Percentiles rank a stretch among this genome's conserved stretches.
Conservation (phyloP, 2,329 filamentous ascomycete genomes). For the Purpureocillium takamizusanense region DNA sequence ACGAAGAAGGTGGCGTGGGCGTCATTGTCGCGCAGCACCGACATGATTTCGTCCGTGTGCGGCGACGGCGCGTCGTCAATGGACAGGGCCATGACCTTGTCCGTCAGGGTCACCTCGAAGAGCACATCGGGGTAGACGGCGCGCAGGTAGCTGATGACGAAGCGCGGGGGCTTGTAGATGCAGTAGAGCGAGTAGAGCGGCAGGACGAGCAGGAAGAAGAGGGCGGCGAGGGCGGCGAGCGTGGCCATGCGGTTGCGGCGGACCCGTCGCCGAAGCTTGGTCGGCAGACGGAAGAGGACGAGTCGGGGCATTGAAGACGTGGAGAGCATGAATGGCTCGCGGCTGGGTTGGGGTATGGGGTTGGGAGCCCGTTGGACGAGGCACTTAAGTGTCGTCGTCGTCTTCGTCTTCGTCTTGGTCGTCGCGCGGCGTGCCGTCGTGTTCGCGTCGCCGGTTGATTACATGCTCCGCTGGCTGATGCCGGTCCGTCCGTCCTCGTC, state of each 20-base stretch:
- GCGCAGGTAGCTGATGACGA: conserved; percentile 62
- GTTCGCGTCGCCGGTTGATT: too few relatives aligned
- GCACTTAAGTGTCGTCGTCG: too few relatives aligned
- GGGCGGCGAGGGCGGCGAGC: conserved; percentile 30
- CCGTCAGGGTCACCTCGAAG: conserved; percentile 52
- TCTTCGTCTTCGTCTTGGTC: too few relatives aligned
- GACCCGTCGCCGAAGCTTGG: conserved; percentile 46
- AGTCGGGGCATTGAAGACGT: conserved; percentile 25
- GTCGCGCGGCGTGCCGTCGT: too few relatives aligned
- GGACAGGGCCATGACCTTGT: conserved; percentile 69
- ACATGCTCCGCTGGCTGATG: too few relatives aligned
- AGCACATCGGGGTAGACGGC: conserved; percentile 69
- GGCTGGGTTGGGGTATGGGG: too few relatives aligned
- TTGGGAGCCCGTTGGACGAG: neutral
- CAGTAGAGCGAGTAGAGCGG: conserved; percentile 47
- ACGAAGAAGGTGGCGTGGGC: conserved; percentile 82
- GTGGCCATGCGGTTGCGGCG: conserved; percentile 51
- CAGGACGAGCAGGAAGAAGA: conserved; percentile 24
- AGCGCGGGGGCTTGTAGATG: conserved; percentile 72
- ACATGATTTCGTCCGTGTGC: conserved; percentile 61
- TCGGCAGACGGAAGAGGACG: conserved; percentile 44
- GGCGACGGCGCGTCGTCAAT: conserved; percentile 78
- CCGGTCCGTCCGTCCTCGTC: too few relatives aligned
- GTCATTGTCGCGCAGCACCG: conserved; percentile 54
- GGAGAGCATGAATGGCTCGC: neutral